These are phyloP conservation scores for Chenopodium suecicum DNA, from an alignment of 148 eudicot species.

Conservation along the genomic window DNA sequence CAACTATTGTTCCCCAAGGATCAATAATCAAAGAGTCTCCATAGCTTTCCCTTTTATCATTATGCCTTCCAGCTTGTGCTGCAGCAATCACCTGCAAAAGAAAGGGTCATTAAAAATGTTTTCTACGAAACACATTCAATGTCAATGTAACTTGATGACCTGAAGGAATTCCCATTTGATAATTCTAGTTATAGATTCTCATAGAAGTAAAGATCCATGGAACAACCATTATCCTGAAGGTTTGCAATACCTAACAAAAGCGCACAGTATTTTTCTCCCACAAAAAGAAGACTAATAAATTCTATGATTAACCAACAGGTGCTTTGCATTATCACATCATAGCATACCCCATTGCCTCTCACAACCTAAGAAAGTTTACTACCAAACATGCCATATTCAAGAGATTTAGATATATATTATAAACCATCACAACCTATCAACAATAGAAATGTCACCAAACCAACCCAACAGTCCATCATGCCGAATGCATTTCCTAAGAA, in stretches of 20 bases:
- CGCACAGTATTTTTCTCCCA: background rate
- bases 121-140: background rate
- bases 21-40: slow-evolving; percentile 90
- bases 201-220: background rate
- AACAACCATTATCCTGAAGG: background rate
- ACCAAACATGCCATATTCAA: background rate
- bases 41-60: slow-evolving; percentile 83
- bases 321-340: background rate
- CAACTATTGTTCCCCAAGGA: slow-evolving; percentile 90
- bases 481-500: background rate
- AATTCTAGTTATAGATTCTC: background rate
- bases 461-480: background rate
- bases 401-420: background rate
- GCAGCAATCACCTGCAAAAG: slow-evolving; percentile 84
- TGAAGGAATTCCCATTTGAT: background rate
- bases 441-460: background rate
- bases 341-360: background rate
- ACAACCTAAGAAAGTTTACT: background rate
- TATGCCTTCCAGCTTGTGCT: slow-evolving; percentile 93
- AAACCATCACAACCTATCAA: background rate
- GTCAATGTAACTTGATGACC: background rate
- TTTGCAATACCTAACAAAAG: too few species aligned
- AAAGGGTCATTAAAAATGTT: slow-evolving; percentile 12
- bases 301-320: too few species aligned
- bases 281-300: too few species aligned